Evolutionary conservation across 129 eudicot genomes (phyloP), one percentile per base, ranked within the genome.

Genomic region (Centella asiatica): DNA sequence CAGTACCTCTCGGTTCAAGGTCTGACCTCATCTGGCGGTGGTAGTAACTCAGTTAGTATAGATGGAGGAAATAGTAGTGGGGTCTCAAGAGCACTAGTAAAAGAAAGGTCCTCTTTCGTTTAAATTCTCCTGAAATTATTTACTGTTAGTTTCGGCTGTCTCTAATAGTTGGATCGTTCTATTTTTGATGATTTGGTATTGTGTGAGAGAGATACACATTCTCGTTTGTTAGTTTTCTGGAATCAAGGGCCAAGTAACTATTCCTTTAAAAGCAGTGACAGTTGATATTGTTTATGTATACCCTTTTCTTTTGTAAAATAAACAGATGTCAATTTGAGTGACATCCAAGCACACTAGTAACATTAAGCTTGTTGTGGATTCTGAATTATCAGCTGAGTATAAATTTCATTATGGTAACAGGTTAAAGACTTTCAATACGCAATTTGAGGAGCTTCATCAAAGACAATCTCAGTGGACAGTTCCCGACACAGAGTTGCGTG

Each of bases 361-460:
- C 18, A 8, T 56, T 64, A 1, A 20, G 42, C 46, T 8, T 24
- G 20, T 39, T 12, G 27, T 4, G 4, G 24, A 13, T 24, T 25
- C 36, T 39, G 22, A 19, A 26, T 26, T 45, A 20, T 25, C 15
- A 39, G 27, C 54, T 22, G 25, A 39, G 50, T 23, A 26, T 2
- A 32, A 70, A 44, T 27, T n/a, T 45, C 57, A 34, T 60, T 36
- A 5, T 40, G 48, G 10, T 40, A 37, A 75, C 78, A 92, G 98
- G 76, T 76, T 92, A 65, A 92, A 85, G 80, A 79, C 76, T 58
- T 92, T 92, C 42, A 92, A 92, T 71, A 64, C 72, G 27, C 95
- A 84, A 69, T 92, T 92, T 76, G 98, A 92, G 78, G 98, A 92
- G 86, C 95, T 92, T 77, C 98, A 92, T 76, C 98, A 92, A 78